Conservation (phyloP, 208 protist genomes). For the Naegleria lovaniensis region DNA sequence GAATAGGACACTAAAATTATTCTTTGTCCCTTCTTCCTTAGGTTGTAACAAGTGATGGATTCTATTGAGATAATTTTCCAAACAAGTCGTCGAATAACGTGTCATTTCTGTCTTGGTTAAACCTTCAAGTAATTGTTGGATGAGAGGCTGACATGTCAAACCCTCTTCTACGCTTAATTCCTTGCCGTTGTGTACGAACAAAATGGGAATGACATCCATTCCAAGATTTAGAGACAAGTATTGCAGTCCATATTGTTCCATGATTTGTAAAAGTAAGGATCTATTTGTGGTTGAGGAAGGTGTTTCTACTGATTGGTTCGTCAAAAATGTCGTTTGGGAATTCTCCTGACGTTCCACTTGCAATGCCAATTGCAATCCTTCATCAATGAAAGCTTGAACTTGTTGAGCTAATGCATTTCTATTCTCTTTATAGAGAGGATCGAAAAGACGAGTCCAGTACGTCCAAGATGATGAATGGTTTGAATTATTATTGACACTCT, state of each 20-base stretch:
- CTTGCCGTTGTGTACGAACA: background rate
- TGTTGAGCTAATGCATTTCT: background rate
- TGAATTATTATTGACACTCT: too few relatives aligned
- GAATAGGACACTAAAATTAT: background rate
- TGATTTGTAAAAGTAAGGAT: background rate
- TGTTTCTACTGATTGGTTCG: too few relatives aligned
- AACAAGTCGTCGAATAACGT: too few relatives aligned
- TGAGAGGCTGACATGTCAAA: background rate
- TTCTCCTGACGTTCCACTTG: too few relatives aligned
- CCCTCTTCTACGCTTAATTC: background rate
- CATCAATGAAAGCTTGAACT: background rate
- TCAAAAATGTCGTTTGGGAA: too few relatives aligned
- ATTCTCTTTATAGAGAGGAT: background rate
- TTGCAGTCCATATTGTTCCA: background rate
- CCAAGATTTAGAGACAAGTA: background rate
- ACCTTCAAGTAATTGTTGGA: background rate
- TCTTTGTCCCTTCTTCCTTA: too few relatives aligned
- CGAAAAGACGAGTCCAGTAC: background rate
- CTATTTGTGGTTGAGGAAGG: background rate
- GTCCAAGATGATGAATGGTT: background rate
- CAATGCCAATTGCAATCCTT: background rate
- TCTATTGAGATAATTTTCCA: too few relatives aligned
- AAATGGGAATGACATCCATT: background rate
- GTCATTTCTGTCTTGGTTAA: too few relatives aligned
- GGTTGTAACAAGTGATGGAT: too few relatives aligned